Base-by-base conservation (phyloP, 345 rosid species). In the Theobroma cacao region DNA sequence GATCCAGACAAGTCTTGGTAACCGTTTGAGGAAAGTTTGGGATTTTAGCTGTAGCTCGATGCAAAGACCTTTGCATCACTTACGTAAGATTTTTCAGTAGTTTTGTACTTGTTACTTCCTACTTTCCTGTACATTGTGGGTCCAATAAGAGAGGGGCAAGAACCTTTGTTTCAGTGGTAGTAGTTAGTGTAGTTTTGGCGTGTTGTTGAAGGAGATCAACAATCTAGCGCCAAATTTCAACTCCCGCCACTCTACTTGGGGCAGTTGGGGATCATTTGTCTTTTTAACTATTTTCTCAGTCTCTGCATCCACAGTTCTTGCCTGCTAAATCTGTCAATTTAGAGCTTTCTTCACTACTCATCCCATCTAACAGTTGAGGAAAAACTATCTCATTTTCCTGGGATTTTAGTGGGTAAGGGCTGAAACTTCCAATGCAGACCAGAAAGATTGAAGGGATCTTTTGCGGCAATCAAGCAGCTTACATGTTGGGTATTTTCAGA, bases 201-300 rank as follows among this genome's bases (percentile, higher is more conserved):
- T 72, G 76, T 85, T 59, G 83, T 84, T 80, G 79, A 79, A 88
- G 89, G 62, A 84, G 95, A 83, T 84, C 92, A 88, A 83, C 89
- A 77, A 79, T 74, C 73, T 77, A 78, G 78, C 75, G 56, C 59
- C 69, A 79, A n/a, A 65, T 80, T 53, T 84, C 89, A 86, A 89
- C 76, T 83, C 65, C 70, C 78, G 61, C 84, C 81, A 75, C 78
- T 80, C 84, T 79, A 60, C 33, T 74, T 78, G 87, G 85, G 74
- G 93, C 84, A 88, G 91, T 86, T 89, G 84, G 74, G 68, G 66
- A 36, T 41, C 74, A 36, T 77, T 85, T 75, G 85, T 63, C 82
- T 78, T 67, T 82, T 8, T 62, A 81, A 76, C 83, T 77, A 67
- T 50, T 75, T 69, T 26, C 0, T 17, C 4, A 33, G 72, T 79